phyloP scores from a whole-genome alignment of 805 yeast genomes.

The Hanseniaspora jakobsenii region DNA sequence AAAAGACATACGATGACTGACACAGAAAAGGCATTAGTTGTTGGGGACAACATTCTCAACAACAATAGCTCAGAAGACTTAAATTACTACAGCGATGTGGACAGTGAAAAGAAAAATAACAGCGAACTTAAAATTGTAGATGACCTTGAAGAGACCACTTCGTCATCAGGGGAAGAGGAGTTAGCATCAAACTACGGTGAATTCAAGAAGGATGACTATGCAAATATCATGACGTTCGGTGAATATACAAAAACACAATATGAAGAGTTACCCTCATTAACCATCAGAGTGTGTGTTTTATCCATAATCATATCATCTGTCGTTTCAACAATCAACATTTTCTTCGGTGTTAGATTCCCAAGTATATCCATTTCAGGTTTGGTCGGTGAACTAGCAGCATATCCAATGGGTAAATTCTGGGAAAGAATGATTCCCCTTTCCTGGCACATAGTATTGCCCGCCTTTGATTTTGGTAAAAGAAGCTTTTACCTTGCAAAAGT shows the following conservation, averaged over 20 bases:
- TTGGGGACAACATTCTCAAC: too few species aligned
- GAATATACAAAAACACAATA: slow-evolving; percentile 14
- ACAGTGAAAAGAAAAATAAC: too few species aligned
- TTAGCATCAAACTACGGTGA: background rate
- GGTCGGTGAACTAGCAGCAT: slow-evolving; percentile 49
- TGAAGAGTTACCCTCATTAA: slow-evolving; percentile 13
- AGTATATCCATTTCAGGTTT: slow-evolving; percentile 38
- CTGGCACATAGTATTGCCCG: slow-evolving; percentile 22
- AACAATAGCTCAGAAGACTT: too few species aligned
- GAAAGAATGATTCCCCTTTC: slow-evolving; percentile 29
- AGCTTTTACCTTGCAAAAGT: slow-evolving; percentile 15
- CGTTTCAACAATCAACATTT: slow-evolving; percentile 48
- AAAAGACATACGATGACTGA: too few species aligned
- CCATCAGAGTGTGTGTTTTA: slow-evolving; percentile 13
- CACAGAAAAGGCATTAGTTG: too few species aligned
- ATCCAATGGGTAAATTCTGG: slow-evolving; percentile 47
- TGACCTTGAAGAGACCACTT: background rate
- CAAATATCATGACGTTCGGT: slow-evolving; percentile 13
- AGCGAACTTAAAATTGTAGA: too few species aligned
- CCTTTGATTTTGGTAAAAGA: slow-evolving; percentile 16
- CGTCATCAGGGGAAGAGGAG: background rate
- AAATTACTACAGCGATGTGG: too few species aligned
- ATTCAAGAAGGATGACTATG: slow-evolving; percentile 3
- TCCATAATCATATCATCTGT: slow-evolving; percentile 32
- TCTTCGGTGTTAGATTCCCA: slow-evolving; percentile 49